phyloP scores from a whole-genome alignment of 495 filamentous ascomycete species.

The Glutinoglossum americanum region DNA sequence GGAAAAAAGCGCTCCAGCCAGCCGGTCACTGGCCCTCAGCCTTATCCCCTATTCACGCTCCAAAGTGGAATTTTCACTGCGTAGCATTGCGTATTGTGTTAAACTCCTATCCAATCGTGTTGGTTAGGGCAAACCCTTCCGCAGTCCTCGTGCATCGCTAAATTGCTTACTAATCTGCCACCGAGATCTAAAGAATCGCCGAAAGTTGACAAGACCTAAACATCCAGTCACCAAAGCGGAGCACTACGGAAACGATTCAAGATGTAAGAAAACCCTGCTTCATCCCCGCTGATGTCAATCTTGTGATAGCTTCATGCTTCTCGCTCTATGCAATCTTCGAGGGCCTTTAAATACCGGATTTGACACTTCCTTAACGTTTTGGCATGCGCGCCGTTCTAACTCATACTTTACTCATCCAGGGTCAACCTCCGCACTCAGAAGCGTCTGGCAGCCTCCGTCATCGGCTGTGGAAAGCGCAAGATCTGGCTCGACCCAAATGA shows the following conservation, averaged over 20 bases:
- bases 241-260: background rate
- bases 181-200: background rate
- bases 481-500: conserved; percentile 99
- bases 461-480: conserved; percentile 97
- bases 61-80: too few relatives aligned
- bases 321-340: background rate
- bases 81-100: too few relatives aligned
- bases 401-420: conserved; percentile 30
- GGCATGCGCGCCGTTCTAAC: background rate
- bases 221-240: background rate
- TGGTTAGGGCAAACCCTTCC: background rate
- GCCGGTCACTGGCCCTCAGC: too few relatives aligned
- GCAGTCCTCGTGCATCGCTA: background rate
- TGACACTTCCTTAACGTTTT: background rate
- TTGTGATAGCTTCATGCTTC: background rate
- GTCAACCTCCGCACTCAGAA: conserved; percentile 99
- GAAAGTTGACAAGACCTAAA: background rate
- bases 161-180: background rate
- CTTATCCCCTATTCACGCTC: too few relatives aligned
- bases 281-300: background rate
- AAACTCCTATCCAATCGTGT: too few relatives aligned
- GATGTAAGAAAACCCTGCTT: background rate
- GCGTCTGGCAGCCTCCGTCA: conserved; percentile 94
- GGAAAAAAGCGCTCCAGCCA: too few relatives aligned
- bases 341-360: background rate